Evolutionary conservation across 2,329 filamentous ascomycete species (phyloP).

Genomic region (Chalara sp.): DNA sequence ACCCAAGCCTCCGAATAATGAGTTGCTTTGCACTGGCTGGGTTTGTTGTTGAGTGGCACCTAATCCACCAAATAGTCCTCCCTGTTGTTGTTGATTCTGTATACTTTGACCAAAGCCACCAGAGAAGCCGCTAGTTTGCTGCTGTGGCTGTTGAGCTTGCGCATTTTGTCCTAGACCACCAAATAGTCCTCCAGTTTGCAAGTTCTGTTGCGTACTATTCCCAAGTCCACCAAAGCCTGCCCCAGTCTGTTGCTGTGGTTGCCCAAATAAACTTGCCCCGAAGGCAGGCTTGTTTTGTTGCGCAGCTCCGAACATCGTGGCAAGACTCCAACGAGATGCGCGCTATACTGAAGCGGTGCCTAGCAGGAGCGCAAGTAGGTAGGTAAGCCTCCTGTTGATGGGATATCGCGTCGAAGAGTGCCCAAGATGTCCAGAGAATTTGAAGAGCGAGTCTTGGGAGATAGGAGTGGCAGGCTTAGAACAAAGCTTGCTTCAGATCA

Average conservation of each 20-base stretch:
- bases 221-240: conserved; percentile 13
- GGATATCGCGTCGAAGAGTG: too few species aligned
- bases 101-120: conserved; percentile 5
- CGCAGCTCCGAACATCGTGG: conserved; percentile 18
- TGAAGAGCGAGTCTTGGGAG: too few species aligned
- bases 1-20: conserved; percentile 10
- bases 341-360: too few species aligned
- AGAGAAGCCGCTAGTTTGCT: conserved; percentile 9
- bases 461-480: too few species aligned
- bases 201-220: conserved; percentile 16
- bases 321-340: not conserved
- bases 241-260: conserved; percentile 7
- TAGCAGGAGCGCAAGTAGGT: too few species aligned
- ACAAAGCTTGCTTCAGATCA: too few species aligned
- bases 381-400: too few species aligned
- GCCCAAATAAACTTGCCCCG: conserved; percentile 16
- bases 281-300: conserved; percentile 15
- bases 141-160: conserved; percentile 17
- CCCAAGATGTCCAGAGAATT: too few species aligned
- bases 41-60: conserved; percentile 7
- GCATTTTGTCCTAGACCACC: conserved; percentile 14
- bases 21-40: conserved; percentile 7
- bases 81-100: conserved; percentile 7
- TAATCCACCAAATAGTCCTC: conserved; percentile 8
- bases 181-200: conserved; percentile 26